Conservation (phyloP, 2,329 filamentous ascomycete genomes). For the Hypoxylon sp. region DNA sequence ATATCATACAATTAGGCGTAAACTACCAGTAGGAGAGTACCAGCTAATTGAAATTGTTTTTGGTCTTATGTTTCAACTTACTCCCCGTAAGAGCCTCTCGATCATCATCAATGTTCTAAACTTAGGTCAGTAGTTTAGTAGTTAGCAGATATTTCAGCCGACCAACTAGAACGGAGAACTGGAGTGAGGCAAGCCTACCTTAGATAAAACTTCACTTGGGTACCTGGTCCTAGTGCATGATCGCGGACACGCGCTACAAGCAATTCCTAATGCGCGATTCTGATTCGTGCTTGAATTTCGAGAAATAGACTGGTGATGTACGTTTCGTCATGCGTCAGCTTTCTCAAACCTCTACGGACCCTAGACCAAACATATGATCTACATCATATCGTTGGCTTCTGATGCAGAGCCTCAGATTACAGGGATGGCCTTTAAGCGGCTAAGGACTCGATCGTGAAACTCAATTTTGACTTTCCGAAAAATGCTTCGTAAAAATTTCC, state of each 20-base stretch:
- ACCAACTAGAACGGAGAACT: not conserved
- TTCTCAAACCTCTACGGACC: slow-evolving; percentile 40
- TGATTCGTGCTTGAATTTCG: slow-evolving; percentile 30
- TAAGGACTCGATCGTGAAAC: slow-evolving; percentile 17
- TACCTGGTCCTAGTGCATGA: slow-evolving; percentile 9
- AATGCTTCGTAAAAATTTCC: not conserved
- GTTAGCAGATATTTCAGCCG: not conserved
- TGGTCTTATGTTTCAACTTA: slow-evolving; percentile 2
- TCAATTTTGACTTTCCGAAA: slow-evolving; percentile 1
- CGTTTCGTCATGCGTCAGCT: slow-evolving; percentile 38
- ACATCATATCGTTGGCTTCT: slow-evolving; percentile 29
- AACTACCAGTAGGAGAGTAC: not conserved
- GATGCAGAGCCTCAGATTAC: slow-evolving; percentile 44
- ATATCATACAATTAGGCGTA: not conserved
- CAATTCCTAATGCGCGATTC: slow-evolving; percentile 10
- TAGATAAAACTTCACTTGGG: slow-evolving; percentile 10
- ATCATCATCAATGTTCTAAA: slow-evolving; percentile 12
- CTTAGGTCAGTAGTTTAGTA: slow-evolving; percentile 2
- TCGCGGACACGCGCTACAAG: slow-evolving; percentile 8
- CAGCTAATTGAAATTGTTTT: not conserved
- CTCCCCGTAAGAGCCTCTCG: not conserved
- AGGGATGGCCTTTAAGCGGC: slow-evolving; percentile 36
- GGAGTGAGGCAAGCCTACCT: not conserved
- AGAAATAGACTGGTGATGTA: slow-evolving; percentile 7
- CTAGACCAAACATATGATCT: slow-evolving; percentile 43